Evolutionary conservation across 1,284 basidiomycete species (phyloP), one percentile per base, ranked within the genome.

Genomic region (Meripilus lineatus): DNA sequence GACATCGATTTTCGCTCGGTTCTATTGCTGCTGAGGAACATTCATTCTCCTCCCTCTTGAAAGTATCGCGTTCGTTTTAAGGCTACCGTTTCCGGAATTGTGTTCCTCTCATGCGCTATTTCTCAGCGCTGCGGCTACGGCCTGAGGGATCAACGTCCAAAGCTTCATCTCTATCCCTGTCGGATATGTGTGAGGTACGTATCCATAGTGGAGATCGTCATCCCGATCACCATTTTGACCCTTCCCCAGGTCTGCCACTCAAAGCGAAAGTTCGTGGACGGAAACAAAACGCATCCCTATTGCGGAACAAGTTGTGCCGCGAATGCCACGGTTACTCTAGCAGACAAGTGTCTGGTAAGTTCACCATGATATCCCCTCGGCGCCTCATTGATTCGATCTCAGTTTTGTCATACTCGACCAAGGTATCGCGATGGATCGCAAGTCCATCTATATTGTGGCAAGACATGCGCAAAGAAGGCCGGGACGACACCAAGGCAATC

Each of bases 381-480:
- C 25, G 18, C 22, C 10, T n/a, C 15, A 11, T 21, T 26, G 22
- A 22, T 11, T 15, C 11, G 18, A n/a, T 13, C n/a, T n/a, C 32
- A 67, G 64, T 51, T 56, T 26, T 80, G 77, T 55, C 71, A 73
- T 47, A 67, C 65, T 44, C 67, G 75, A 23, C 77, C 78, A 28
- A 77, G 76, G 52, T 70, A 72, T 48, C 64, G 65, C 26, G 79
- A 81, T 52, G 74, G 76, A 14, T 66, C 64, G 13, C 70, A 65
- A 36, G 70, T 64, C 2, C 76, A 79, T 57, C 68, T 73, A 14
- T 81, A 70, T 55, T 81, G 79, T 52, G 64, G 77, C 55, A 79
- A 75, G 52, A 69, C 75, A 6, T 81, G 79, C 50, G 78, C 79
- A 5, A 69, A 66, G 50, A 69, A 66, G 39, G 68, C 71, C 23